A percentile compares a stretch with the other conserved stretches of the same genome.
Conservation (phyloP, 192 early-diverging fungal species). For the Entomortierella lignicola region DNA sequence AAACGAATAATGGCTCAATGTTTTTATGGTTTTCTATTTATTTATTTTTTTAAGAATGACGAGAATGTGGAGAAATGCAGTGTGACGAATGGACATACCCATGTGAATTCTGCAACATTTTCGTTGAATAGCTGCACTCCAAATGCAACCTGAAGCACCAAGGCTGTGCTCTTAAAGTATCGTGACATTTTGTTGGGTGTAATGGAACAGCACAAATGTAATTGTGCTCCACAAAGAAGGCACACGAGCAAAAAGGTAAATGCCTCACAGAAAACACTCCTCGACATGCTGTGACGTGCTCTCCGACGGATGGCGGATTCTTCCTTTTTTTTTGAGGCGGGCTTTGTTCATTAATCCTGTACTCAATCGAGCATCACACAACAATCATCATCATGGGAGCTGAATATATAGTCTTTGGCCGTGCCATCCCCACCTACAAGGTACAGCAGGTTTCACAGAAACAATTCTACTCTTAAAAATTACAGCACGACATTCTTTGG, state of each 20-base stretch:
- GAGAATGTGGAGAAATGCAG: no score
- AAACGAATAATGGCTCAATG: background rate
- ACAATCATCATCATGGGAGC: conserved; percentile 27
- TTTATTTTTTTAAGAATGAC: background rate
- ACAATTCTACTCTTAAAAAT: background rate
- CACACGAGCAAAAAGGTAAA: background rate
- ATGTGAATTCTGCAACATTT: conserved; percentile 80
- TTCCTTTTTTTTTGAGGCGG: background rate
- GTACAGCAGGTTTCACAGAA: conserved; percentile 6
- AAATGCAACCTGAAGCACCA: conserved; percentile 72
- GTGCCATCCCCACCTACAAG: conserved; percentile 48
- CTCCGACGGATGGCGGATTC: background rate
- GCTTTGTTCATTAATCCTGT: background rate
- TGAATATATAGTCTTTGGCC: conserved; percentile 48
- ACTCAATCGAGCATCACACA: no score
- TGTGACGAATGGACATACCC: conserved; percentile 61
- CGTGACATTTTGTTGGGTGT: conserved; percentile 8
- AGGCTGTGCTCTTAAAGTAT: conserved; percentile 34
- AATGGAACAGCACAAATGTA: background rate
- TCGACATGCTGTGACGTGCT: background rate
- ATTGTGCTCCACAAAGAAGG: no score
- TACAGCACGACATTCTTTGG: background rate
- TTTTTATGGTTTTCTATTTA: no score
- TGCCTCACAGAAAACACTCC: background rate
- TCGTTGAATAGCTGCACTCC: conserved; percentile 76